phyloP scores from a whole-genome alignment of 2,329 filamentous ascomycete genomes.

The Plectosphaerella cucumerina region DNA sequence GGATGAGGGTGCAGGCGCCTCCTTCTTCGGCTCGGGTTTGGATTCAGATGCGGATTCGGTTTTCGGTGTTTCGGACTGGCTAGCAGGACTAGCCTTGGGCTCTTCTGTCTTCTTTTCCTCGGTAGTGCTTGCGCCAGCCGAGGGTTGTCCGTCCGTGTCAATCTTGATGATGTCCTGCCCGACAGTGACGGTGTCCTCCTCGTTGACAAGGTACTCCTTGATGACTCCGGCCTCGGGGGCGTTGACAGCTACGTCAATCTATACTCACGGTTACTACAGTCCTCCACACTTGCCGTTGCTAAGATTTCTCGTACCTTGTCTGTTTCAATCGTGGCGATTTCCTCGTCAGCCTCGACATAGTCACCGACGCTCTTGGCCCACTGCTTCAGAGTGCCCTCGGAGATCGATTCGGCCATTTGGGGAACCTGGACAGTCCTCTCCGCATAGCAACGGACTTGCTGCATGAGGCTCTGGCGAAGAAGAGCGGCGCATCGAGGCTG shows the following conservation, averaged over 20 bases:
- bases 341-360: constrained; percentile 91
- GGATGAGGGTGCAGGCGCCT: constrained; percentile 13
- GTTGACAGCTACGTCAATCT: constrained; percentile 97
- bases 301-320: constrained; percentile 70
- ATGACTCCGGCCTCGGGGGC: constrained; percentile 86
- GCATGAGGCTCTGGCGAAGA: constrained; percentile 37
- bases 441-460: constrained; percentile 62
- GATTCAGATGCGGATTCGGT: neutral
- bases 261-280: neutral
- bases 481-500: constrained; percentile 17
- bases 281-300: neutral
- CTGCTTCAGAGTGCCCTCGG: constrained; percentile 93
- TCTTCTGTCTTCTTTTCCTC: constrained; percentile 7
- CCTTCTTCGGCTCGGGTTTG: constrained; percentile 23
- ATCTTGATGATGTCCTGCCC: constrained; percentile 87
- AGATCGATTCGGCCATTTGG: constrained; percentile 98
- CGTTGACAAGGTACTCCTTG: constrained; percentile 84
- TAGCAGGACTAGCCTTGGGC: constrained; percentile 1
- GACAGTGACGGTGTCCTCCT: constrained; percentile 93
- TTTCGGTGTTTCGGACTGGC: neutral
- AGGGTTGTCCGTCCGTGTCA: constrained; percentile 38
- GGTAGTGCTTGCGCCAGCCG: constrained; percentile 33
- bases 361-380: constrained; percentile 92
- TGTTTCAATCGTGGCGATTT: constrained; percentile 97
- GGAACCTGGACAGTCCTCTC: constrained; percentile 90